Base-by-base conservation (phyloP, 1,284 basidiomycete species). In the Ustanciosporium gigantosporum region DNA sequence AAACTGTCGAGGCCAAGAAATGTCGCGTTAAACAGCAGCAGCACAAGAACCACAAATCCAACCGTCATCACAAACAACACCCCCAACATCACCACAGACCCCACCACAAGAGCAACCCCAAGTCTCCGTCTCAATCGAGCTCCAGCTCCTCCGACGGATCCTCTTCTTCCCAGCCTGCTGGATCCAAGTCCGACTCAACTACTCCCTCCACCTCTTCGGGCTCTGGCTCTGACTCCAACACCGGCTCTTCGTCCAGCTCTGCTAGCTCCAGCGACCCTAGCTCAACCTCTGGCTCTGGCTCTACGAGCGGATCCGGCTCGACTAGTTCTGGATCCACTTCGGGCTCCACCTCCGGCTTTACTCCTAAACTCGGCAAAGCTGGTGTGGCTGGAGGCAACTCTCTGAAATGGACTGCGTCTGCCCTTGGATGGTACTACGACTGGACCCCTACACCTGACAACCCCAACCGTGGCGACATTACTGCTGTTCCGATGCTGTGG, bases 371-470 rank as follows among this genome's bases (percentile, higher is more conserved):
- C 15, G 58, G 51, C 44, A 71, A 71, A 41, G 66, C 61, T 20
- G 68, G 68, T 51, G 53, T 70, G 23, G 67, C 68, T 25, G 68
- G 68, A 31, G 68, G 68, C 22, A 48, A 71, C 36, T 68, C 64
- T 29, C 58, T 71, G 47, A 56, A 59, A 23, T 66, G 47, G 50
- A 51, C 44, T 19, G 24, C 23, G 43, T 35, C 35, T 4, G 20
- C 43, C 16, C 50, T 71, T 21, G 55, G 66, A 19, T 67, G 61
- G 52, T 62, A 50, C 45, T 53, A 59, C 37, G 55, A 60, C 36
- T 70, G 67, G 67, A 65, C 67, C 24, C 55, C 65, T 36, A 48
- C 41, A 34, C 67, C 65, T 2, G 36, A 50, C 40, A 60, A 57
- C 43, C 41, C 47, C 23, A 53, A 66, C 40, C 31, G 42, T 24